Percentiles rank a stretch among this genome's conserved stretches.
Evolutionary conservation across 768 basidiomycete genomes (phyloP).

Genomic region (Leccinum longicurvipes): DNA sequence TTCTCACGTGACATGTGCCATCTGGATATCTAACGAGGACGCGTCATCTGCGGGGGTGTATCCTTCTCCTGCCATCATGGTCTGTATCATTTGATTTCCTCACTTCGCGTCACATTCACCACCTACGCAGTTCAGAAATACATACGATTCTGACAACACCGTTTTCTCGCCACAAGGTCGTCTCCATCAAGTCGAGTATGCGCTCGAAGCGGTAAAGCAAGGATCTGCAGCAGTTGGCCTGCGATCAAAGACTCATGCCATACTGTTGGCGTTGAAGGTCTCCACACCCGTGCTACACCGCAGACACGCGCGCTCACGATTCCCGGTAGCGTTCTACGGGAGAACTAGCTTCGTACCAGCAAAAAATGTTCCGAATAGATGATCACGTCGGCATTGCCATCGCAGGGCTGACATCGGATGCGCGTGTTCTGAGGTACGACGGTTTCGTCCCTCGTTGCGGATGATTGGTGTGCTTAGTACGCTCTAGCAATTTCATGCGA

Average conservation of each 20-base stretch:
- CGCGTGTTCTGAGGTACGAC: conserved; percentile 85
- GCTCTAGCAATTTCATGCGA: conserved; percentile 92
- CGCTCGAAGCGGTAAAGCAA: conserved; percentile 98
- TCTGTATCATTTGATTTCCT: conserved; percentile 15
- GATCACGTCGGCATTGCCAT: conserved; percentile 99
- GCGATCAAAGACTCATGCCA: conserved; percentile 91
- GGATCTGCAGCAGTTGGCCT: conserved; percentile 98
- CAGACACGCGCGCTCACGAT: conserved; percentile 3
- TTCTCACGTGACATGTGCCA: conserved; percentile 23
- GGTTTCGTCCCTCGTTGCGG: background rate
- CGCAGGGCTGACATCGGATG: conserved; percentile 97
- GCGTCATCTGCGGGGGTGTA: conserved; percentile 29
- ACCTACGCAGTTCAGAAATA: conserved; percentile 77
- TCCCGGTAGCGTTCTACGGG: conserved; percentile 86
- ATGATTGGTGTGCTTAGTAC: background rate
- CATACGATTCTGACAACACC: conserved; percentile 98
- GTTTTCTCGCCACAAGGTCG: conserved; percentile 96
- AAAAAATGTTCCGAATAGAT: conserved; percentile 99
- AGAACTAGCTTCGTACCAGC: conserved; percentile 98
- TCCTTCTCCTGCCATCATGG: conserved; percentile 27
- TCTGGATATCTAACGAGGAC: conserved; percentile 24
- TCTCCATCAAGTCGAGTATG: conserved; percentile 97
- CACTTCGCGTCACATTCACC: conserved; percentile 2
- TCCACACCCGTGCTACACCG: conserved; percentile 13
- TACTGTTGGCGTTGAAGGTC: conserved; percentile 91